Conservation (phyloP, 768 basidiomycete genomes). For the Rhizopogon vinicolor region DNA sequence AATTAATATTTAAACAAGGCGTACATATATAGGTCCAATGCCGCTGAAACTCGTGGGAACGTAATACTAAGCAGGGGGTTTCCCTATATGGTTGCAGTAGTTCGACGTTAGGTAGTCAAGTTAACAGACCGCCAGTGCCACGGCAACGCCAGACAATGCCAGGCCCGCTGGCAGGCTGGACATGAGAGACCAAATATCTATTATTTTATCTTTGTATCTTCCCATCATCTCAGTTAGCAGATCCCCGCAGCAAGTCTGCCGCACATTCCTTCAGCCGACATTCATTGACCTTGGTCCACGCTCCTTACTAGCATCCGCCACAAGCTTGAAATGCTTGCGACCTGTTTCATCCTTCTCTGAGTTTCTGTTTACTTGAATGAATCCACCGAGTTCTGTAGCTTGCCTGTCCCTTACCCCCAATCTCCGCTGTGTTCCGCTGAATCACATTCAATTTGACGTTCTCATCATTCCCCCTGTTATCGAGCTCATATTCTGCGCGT, state of each 20-base stretch:
- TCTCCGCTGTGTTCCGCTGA: constrained; percentile 63
- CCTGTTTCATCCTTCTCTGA: constrained; percentile 10
- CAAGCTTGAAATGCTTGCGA: constrained; percentile 31
- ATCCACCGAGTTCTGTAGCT: constrained; percentile 42
- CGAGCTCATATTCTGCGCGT: constrained; percentile 55
- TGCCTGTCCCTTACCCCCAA: constrained; percentile 70
- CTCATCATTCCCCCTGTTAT: constrained; percentile 61
- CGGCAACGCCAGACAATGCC: constrained; percentile 12
- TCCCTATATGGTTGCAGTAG: background rate
- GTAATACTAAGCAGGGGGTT: too few species aligned
- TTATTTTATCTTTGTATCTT: constrained; percentile 16
- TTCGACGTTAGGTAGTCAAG: background rate
- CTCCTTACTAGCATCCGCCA: constrained; percentile 20
- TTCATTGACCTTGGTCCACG: constrained; percentile 8
- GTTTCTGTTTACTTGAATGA: constrained; percentile 7
- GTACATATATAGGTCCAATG: too few species aligned
- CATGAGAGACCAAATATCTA: background rate
- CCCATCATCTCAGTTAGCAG: constrained; percentile 16
- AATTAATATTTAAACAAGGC: too few species aligned
- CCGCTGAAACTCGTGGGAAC: background rate
- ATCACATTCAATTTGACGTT: constrained; percentile 38
- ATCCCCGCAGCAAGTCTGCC: too few species aligned
- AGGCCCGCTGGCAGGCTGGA: background rate
- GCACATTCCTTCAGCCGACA: constrained; percentile 29
- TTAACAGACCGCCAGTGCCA: background rate